These are phyloP conservation scores for Jacaranda copaia DNA, from an alignment of 257 asterid species.

Conservation along the genomic window DNA sequence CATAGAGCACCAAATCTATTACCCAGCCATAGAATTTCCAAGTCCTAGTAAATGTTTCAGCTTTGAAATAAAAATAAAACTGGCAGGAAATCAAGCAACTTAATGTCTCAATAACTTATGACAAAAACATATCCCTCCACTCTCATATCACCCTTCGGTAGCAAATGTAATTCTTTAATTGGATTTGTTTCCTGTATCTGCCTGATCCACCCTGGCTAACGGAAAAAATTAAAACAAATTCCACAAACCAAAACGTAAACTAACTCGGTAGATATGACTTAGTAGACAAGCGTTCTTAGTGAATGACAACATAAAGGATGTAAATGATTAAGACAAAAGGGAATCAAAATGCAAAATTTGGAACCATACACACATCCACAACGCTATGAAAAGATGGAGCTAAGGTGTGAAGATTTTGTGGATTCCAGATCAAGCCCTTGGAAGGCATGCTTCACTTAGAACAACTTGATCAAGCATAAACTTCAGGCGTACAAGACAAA, in stretches of 20 bases:
- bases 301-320: conserved; percentile 12
- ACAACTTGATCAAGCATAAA: conserved; percentile 11
- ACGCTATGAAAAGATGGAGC: background rate
- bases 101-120: background rate
- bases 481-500: background rate
- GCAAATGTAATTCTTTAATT: background rate
- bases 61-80: background rate
- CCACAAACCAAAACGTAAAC: background rate
- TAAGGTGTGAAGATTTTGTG: background rate
- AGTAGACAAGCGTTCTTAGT: background rate
- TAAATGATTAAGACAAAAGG: background rate
- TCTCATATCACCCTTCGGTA: background rate
- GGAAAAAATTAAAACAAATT: background rate
- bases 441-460: background rate
- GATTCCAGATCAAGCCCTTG: background rate
- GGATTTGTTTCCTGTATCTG: background rate
- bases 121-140: background rate
- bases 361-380: background rate
- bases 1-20: background rate
- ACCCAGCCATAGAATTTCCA: conserved; percentile 12
- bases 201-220: background rate
- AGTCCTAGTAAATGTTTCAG: background rate
- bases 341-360: background rate
- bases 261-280: background rate
- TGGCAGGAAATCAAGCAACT: background rate